Base-by-base conservation (phyloP, 2,329 filamentous ascomycete genomes). In the Arthroderma uncinatum region DNA sequence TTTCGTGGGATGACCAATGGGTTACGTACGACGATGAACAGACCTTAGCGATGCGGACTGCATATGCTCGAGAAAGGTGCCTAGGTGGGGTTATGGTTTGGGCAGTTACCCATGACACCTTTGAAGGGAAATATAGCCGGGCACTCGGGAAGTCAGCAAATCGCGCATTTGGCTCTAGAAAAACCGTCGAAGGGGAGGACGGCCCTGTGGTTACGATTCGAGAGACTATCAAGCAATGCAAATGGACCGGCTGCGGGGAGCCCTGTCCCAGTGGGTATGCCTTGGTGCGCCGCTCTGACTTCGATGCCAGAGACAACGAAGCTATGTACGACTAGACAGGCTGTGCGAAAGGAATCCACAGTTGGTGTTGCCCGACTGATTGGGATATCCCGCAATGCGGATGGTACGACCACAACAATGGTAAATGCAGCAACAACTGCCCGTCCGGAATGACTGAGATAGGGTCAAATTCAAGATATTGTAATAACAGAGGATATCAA, bases 1-100 rank as follows among this genome's bases (percentile, higher is more conserved):
- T 73, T n/a, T 66, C 66, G 0, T 73, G 63, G 56, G 66, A 68
- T 55, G 62, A 73, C 57, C 70, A 77, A 59, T 78, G 73, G 74
- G 68, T 76, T 1, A 67, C 65, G 2, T 77, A 65, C 40, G 74
- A 76, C 60, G 71, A 76, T 56, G 53, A 58, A 1, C 65, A 68
- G 0, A 75, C 73, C 0, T 63, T 74, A 14, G 61, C 65, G 34
- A 30, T 63, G 36, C 74, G 74, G 60, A 63, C 63, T 0, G 62
- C 68, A 4, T 69, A 60, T 33, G 71, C 71, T 1, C 70, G 70
- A 44, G 33, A 62, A 0, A 54, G 61, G 0, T 69, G 73, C 7
- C 60, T 75, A 2, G 61, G 63, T 0, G 64, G 63, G 6, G 16
- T 57, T 5, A 62, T 64, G 61, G 53, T 64, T 7, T 64, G 62